A percentile compares a stretch with the other conserved stretches of the same genome.
phyloP scores from a whole-genome alignment of 2,329 filamentous ascomycete genomes.

The Gaeumannomyces sp. region DNA sequence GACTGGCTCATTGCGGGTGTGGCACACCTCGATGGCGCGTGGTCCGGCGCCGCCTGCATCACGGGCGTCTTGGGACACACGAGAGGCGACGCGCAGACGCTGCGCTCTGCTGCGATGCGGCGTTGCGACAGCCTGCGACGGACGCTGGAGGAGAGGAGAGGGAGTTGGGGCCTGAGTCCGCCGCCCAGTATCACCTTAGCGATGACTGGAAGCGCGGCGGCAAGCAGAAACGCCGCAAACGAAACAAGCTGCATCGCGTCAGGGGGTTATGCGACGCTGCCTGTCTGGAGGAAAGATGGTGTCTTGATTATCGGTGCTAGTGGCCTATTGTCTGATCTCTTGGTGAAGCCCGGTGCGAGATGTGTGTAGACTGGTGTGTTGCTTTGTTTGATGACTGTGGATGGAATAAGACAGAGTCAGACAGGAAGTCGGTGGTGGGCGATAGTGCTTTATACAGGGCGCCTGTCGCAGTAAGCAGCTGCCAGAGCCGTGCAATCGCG shows the following conservation, averaged over 20 bases:
- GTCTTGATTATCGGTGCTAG: background rate
- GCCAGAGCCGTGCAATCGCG: no score
- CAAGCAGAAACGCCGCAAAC: constrained; percentile 7
- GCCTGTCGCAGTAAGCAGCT: background rate
- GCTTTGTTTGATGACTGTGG: background rate
- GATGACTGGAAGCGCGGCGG: constrained; percentile 7
- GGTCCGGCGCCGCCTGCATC: background rate
- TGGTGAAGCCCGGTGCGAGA: background rate
- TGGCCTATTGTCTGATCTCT: background rate
- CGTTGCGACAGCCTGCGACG: background rate
- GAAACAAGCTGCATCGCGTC: constrained; percentile 2
- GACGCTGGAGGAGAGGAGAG: background rate
- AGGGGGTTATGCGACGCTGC: background rate
- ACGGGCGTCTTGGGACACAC: background rate
- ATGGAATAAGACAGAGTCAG: constrained; percentile 5
- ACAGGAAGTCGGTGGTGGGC: background rate
- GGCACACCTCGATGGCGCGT: no score
- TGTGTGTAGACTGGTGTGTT: background rate
- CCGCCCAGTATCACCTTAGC: constrained; percentile 7
- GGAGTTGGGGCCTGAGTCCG: background rate
- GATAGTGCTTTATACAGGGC: background rate
- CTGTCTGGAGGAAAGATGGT: no score
- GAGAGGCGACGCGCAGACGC: background rate
- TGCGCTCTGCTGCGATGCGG: background rate
- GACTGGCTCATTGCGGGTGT: background rate